A percentile compares a stretch with the other conserved stretches of the same genome.
These are phyloP conservation scores for Theobroma cacao DNA, from an alignment of 345 rosid species.

Conservation along the genomic window DNA sequence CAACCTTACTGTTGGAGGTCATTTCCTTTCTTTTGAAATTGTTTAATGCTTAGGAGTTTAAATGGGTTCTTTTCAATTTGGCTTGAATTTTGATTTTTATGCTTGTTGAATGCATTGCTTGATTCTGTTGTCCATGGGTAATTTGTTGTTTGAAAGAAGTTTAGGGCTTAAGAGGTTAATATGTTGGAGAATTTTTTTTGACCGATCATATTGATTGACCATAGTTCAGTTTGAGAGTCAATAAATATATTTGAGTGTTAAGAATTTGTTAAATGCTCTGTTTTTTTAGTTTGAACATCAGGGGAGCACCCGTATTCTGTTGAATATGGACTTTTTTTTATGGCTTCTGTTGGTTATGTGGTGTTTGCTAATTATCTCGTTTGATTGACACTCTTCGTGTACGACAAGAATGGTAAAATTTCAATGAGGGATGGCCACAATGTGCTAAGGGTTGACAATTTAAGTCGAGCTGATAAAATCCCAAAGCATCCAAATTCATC, in stretches of 20 bases:
- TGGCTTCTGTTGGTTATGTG: background rate
- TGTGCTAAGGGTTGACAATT: background rate
- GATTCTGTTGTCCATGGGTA: constrained; percentile 4
- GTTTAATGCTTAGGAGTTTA: constrained; percentile 4
- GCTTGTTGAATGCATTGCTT: constrained; percentile 3
- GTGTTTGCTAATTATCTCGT: background rate
- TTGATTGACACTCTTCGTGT: background rate
- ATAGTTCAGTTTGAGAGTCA: background rate
- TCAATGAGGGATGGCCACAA: background rate
- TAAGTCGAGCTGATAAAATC: background rate
- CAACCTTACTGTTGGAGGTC: constrained; percentile 83
- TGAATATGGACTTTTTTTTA: background rate
- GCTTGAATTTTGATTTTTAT: background rate
- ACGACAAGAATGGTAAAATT: background rate
- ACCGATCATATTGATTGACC: background rate
- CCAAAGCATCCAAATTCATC: background rate
- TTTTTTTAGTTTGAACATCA: too few relatives aligned
- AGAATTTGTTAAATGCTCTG: too few relatives aligned
- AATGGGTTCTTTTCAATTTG: constrained; percentile 11
- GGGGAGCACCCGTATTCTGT: background rate
- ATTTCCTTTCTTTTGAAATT: background rate
- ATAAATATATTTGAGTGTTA: too few relatives aligned
- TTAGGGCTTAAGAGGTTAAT: background rate
- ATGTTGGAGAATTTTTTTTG: background rate
- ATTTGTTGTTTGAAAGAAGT: background rate